These are phyloP conservation scores for Vaccinium myrtillus DNA, from an alignment of 148 eudicot genomes.

Conservation along the genomic window DNA sequence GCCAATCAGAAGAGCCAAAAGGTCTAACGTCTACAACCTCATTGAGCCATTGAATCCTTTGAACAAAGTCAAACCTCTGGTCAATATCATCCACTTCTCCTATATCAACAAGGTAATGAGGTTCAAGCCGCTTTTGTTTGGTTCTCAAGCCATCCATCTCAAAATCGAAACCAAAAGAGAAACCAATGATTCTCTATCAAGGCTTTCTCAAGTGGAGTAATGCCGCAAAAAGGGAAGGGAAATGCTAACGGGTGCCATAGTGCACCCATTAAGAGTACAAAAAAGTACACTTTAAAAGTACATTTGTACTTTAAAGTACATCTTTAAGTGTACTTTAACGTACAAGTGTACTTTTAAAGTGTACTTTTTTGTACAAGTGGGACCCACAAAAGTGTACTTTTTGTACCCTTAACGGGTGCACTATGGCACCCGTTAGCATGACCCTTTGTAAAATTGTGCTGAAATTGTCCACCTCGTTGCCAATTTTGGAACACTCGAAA, in stretches of 20 bases:
- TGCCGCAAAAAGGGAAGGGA: constrained; percentile 32
- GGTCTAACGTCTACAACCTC: constrained; percentile 16
- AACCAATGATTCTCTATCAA: constrained; percentile 22
- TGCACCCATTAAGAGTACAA: too few relatives aligned
- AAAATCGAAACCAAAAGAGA: constrained; percentile 33
- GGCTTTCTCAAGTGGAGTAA: constrained; percentile 35
- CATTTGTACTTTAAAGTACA: too few relatives aligned
- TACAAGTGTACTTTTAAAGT: too few relatives aligned
- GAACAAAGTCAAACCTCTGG: constrained; percentile 18
- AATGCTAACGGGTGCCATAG: too few relatives aligned
- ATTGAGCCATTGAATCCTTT: constrained; percentile 22
- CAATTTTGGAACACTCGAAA: constrained; percentile 21
- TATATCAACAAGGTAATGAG: constrained; percentile 28
- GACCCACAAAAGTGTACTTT: too few relatives aligned
- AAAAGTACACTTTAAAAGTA: too few relatives aligned
- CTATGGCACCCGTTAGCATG: too few relatives aligned
- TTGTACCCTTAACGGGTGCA: too few relatives aligned
- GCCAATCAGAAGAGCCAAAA: constrained; percentile 23
- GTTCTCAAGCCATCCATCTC: constrained; percentile 27
- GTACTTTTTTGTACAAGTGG: too few relatives aligned
- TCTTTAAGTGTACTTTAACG: too few relatives aligned
- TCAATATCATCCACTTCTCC: constrained; percentile 20
- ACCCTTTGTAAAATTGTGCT: constrained; percentile 20
- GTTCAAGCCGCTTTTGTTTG: constrained; percentile 25
- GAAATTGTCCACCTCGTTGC: constrained; percentile 14